These are phyloP conservation scores for Sporothrix mexicana DNA, from an alignment of 2,329 filamentous ascomycete species.

Conservation along the genomic window DNA sequence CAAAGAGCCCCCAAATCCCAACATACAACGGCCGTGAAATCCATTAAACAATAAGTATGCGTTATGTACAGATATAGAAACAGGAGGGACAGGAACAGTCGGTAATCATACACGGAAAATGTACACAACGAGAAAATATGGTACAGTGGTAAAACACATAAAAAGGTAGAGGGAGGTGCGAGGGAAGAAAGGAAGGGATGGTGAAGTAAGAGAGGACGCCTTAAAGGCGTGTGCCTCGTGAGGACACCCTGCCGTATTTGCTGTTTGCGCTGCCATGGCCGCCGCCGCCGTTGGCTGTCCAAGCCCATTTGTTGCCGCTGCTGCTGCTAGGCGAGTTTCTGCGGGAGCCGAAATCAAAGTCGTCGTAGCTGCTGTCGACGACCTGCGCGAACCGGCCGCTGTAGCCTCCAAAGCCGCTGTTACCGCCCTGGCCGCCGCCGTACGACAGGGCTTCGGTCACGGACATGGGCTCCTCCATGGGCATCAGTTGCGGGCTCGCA, in stretches of 20 bases:
- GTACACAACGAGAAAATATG: slow-evolving; percentile 6
- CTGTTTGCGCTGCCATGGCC: slow-evolving; percentile 12
- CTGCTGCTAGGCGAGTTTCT: not conserved
- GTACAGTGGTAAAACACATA: not conserved
- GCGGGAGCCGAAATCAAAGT: not conserved
- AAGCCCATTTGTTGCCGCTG: slow-evolving; percentile 21
- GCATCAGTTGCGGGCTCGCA: slow-evolving; percentile 47
- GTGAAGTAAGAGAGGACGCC: not conserved
- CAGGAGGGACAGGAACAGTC: not conserved
- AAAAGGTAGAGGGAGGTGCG: not conserved
- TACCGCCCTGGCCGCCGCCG: not conserved
- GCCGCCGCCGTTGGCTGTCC: slow-evolving; percentile 22
- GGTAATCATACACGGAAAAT: slow-evolving; percentile 21
- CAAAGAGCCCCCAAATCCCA: not conserved
- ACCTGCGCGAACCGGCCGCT: slow-evolving; percentile 30
- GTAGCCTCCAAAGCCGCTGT: slow-evolving; percentile 7
- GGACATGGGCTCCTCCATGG: slow-evolving; percentile 48
- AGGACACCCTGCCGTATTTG: slow-evolving; percentile 20
- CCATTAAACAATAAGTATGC: slow-evolving; percentile 7
- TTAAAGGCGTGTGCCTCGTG: slow-evolving; percentile 6
- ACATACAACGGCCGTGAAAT: not conserved
- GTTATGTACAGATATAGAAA: slow-evolving; percentile 15
- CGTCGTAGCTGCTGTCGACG: slow-evolving; percentile 37
- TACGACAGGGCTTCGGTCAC: slow-evolving; percentile 46
- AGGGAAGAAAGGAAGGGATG: not conserved